A percentile compares a stretch with the other conserved stretches of the same genome.
These are phyloP conservation scores for Sporisorium graminicola DNA, from an alignment of 1,284 basidiomycete genomes.

Conservation along the genomic window DNA sequence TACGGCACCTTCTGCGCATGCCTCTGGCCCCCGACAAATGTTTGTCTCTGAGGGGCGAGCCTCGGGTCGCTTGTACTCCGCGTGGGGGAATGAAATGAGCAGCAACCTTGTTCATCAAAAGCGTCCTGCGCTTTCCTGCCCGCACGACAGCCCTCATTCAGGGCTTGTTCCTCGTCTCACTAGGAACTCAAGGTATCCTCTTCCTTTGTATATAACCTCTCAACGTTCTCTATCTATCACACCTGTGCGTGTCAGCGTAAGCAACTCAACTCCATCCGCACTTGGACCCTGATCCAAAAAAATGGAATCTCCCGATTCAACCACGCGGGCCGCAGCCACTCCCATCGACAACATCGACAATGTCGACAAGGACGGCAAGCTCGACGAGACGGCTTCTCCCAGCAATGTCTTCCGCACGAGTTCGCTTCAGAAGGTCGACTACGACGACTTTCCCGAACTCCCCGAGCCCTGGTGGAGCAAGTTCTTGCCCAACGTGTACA, in stretches of 20 bases:
- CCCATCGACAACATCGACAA: not conserved
- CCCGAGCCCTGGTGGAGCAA: conserved; percentile 32
- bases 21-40: too few relatives aligned
- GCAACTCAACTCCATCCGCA: too few relatives aligned
- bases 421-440: conserved; percentile 7
- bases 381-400: conserved; percentile 9
- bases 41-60: not conserved
- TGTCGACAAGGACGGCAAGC: conserved; percentile 16
- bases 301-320: conserved; percentile 30
- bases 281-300: too few relatives aligned
- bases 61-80: not conserved
- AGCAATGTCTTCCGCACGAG: conserved; percentile 12
- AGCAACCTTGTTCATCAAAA: not conserved
- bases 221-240: too few relatives aligned
- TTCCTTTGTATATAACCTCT: not conserved
- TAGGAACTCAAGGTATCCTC: too few relatives aligned
- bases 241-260: too few relatives aligned
- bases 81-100: not conserved
- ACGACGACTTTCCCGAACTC: conserved; percentile 26
- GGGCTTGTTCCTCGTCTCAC: too few relatives aligned
- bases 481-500: conserved; percentile 25
- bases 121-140: not conserved
- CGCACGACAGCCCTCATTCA: too few relatives aligned
- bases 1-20: not conserved
- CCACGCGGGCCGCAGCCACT: conserved; percentile 18